These are phyloP conservation scores for Fusarium liriodendri DNA, from an alignment of 2,329 filamentous ascomycete species.

Conservation along the genomic window DNA sequence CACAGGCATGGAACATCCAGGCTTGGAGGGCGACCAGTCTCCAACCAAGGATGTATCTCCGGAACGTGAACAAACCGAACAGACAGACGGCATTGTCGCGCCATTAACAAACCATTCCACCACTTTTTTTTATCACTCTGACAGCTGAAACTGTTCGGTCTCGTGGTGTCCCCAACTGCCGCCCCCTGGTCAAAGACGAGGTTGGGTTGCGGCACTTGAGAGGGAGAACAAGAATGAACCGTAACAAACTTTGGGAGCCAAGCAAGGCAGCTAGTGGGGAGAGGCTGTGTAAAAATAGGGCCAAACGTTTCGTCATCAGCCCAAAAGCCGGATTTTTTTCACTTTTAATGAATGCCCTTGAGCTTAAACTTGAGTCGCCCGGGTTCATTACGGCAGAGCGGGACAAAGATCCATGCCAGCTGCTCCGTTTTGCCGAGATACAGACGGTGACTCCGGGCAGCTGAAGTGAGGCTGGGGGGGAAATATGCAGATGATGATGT, in stretches of 20 bases:
- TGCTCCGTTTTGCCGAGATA: background rate
- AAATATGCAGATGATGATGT: background rate
- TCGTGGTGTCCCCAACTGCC: background rate
- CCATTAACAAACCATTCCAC: background rate
- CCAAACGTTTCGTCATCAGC: background rate
- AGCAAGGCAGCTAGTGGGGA: background rate
- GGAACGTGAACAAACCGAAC: background rate
- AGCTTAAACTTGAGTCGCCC: background rate
- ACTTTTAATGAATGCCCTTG: background rate
- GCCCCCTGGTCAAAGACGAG: background rate
- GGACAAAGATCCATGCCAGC: background rate
- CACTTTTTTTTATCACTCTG: background rate
- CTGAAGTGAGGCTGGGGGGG: background rate
- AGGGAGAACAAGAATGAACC: background rate
- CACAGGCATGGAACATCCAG: constrained; percentile 15
- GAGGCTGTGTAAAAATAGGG: background rate
- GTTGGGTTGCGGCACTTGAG: background rate
- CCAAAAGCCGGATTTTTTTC: background rate
- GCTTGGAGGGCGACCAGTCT: background rate
- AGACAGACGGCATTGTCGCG: background rate
- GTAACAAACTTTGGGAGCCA: background rate
- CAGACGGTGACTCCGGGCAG: background rate
- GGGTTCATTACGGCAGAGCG: background rate
- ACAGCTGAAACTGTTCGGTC: background rate
- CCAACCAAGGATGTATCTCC: background rate